Base-by-base conservation (phyloP, 352 stramenopile species). In the Globisporangium cystogenes region DNA sequence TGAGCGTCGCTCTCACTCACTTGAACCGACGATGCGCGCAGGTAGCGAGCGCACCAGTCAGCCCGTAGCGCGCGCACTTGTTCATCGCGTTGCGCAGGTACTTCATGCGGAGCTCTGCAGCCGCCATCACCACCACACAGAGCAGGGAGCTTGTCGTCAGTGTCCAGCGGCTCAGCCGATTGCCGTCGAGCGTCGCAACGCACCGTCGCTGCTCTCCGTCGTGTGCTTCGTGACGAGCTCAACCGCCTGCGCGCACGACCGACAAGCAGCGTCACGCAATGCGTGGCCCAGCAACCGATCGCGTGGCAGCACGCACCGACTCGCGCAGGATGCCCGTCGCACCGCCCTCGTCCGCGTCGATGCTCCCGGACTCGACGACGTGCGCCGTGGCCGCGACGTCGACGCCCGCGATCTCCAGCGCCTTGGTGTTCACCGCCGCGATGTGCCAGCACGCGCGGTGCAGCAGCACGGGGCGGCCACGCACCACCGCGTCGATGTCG, bases 361-460 rank as follows among this genome's bases (percentile, higher is more conserved):
- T 77, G 20, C 57, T 72, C 15, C 82, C 82, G 21, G 76, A 64
- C 7, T 60, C 43, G 5, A 83, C 29, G 0, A 60, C 53, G 27
- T 78, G 61, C 23, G 57, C 55, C 44, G 46, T 72, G 16, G 66
- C 55, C 20, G 55, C 36, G 40, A 77, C 43, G 33, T 88, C 62
- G 18, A 92, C 58, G 15, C 71, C 74, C 7, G 75, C 74, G 36
- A 87, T 65, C 45, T 93, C 79, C 7, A 96, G 65, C 27, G 88
- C 88, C 53, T 83, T 87, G 14, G 83, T 91, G 55, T 95, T 97
- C 36, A 82, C 86, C 1, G 86, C 83, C 29, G 77, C 77, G 57
- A 95, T 93, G 55, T 97, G 88, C 84, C 84, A 96, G 49, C 88
- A 97, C 2, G 72, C 78, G n/a, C 88, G 84, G 60, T 94, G 90